Percentiles rank a stretch among this genome's conserved stretches.
phyloP scores from a whole-genome alignment of 345 rosid genomes.

The Linum trigynum region DNA sequence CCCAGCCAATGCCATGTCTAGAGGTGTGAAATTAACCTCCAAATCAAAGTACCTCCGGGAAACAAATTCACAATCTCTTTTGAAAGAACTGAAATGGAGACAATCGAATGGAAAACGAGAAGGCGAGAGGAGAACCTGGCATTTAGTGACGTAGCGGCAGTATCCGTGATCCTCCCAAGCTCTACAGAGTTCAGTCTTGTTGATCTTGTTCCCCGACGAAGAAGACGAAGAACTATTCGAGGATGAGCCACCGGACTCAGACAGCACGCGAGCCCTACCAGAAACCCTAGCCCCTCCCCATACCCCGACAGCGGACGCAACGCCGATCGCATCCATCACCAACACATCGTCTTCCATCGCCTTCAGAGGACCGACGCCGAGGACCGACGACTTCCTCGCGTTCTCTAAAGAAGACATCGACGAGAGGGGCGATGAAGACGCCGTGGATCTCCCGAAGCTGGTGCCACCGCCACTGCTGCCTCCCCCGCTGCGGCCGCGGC shows the following conservation, averaged over 20 bases:
- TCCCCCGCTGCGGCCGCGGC: background rate
- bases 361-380: background rate
- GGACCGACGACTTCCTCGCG: background rate
- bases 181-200: conserved; percentile 21
- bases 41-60: background rate
- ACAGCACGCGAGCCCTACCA: background rate
- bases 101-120: background rate
- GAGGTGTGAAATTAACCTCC: background rate
- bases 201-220: conserved; percentile 9
- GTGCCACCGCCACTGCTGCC: background rate
- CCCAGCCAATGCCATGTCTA: background rate
- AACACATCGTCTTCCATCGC: conserved; percentile 36
- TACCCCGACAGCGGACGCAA: conserved; percentile 24
- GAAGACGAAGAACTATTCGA: conserved; percentile 4
- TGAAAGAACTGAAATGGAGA: background rate
- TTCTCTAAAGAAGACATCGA: conserved; percentile 14
- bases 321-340: conserved; percentile 57
- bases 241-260: conserved; percentile 14
- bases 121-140: conserved; percentile 31
- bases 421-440: conserved; percentile 20
- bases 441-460: conserved; percentile 13
- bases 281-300: conserved; percentile 8
- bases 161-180: conserved; percentile 26
- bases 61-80: background rate
- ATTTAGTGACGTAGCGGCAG: conserved; percentile 29